phyloP scores from a whole-genome alignment of 495 filamentous ascomycete genomes.

The Entonaema liquescens region DNA sequence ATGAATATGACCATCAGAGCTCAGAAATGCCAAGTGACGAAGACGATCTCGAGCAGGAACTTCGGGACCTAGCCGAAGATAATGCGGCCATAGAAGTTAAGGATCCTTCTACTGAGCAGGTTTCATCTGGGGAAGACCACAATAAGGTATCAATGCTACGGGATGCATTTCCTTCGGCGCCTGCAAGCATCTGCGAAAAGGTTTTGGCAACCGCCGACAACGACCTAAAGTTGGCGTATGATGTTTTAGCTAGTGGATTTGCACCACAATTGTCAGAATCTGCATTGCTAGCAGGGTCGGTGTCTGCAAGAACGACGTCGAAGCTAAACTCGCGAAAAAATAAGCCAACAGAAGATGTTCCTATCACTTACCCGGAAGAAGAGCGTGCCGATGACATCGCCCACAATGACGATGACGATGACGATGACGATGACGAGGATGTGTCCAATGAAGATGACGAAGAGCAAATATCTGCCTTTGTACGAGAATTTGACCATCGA shows the following conservation, averaged over 20 bases:
- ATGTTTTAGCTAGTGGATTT: conserved; percentile 16
- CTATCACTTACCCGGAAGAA: conserved; percentile 1
- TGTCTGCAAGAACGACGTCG: not conserved
- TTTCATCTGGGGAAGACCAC: conserved; percentile 27
- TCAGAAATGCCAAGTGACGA: conserved; percentile 35
- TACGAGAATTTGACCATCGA: conserved; percentile 56
- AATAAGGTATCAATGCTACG: conserved; percentile 49
- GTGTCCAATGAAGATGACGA: conserved; percentile 39
- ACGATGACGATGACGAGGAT: conserved; percentile 31
- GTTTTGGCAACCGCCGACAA: conserved; percentile 30
- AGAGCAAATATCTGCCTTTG: conserved; percentile 42
- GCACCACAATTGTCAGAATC: conserved; percentile 18
- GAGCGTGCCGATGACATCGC: not conserved
- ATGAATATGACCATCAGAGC: conserved; percentile 33
- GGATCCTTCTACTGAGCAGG: conserved; percentile 5
- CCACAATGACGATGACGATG: conserved; percentile 35
- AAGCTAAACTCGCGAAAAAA: not conserved
- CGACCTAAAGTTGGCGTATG: conserved; percentile 34
- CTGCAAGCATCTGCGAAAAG: conserved; percentile 42
- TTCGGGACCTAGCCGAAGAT: conserved; percentile 25
- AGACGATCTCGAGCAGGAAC: conserved; percentile 44
- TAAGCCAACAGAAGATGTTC: not conserved
- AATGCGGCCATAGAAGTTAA: conserved; percentile 37
- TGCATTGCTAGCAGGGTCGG: conserved; percentile 6
- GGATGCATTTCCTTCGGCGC: conserved; percentile 47